Conservation (phyloP, 371 early-diverging fungal species). For the Rhizopus microsporus region DNA sequence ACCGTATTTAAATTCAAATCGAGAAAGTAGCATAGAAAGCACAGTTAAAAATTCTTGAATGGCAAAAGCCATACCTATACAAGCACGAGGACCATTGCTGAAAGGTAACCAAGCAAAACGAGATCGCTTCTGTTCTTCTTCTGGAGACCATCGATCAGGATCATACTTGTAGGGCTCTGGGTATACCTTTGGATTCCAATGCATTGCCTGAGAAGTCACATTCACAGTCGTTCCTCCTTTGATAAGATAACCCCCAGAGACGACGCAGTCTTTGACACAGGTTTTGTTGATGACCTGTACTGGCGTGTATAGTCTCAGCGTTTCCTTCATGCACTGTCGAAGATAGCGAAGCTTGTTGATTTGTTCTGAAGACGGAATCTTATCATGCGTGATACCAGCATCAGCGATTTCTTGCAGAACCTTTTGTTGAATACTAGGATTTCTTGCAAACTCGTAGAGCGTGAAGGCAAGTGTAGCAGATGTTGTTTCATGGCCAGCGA, state of each 20-base stretch:
- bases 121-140: conserved; percentile 55
- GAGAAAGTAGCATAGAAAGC: conserved; percentile 46
- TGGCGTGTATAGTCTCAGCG: conserved; percentile 55
- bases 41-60: conserved; percentile 63
- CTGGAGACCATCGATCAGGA: conserved; percentile 58
- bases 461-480: conserved; percentile 56
- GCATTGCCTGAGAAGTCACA: conserved; percentile 42
- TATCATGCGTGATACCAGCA: conserved; percentile 39
- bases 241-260: conserved; percentile 49
- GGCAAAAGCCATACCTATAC: conserved; percentile 58
- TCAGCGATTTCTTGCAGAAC: conserved; percentile 56
- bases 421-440: conserved; percentile 50
- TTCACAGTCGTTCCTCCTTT: conserved; percentile 20
- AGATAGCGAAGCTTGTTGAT: conserved; percentile 43
- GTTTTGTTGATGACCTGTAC: conserved; percentile 44
- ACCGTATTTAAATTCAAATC: conserved; percentile 45
- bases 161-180: conserved; percentile 49
- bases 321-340: conserved; percentile 54
- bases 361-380: conserved; percentile 46
- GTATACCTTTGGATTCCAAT: conserved; percentile 48
- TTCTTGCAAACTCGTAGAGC: conserved; percentile 39
- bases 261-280: conserved; percentile 51
- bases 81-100: conserved; percentile 47
- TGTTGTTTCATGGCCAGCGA: conserved; percentile 61
- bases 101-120: conserved; percentile 61